Evolutionary conservation across 306 rosid genomes (phyloP).

Genomic region (Benincasa hispida): DNA sequence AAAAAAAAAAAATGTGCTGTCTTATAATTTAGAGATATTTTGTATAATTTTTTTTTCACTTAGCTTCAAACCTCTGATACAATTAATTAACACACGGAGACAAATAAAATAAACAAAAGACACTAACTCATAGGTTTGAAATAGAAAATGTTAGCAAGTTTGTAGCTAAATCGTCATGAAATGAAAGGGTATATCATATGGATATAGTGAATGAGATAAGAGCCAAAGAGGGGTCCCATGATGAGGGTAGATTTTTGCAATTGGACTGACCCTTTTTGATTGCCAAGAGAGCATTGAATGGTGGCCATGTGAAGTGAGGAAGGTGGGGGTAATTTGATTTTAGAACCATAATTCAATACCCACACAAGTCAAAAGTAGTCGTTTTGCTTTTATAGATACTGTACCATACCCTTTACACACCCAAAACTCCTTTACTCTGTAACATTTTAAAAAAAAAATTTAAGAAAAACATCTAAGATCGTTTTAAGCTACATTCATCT

Average conservation of each 20-base stretch:
- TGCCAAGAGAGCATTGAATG: conserved; percentile 2
- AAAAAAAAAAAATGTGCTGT: too few relatives aligned
- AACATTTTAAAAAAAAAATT: too few relatives aligned
- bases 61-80: too few relatives aligned
- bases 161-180: not conserved
- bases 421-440: too few relatives aligned
- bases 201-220: not conserved
- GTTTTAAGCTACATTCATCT: too few relatives aligned
- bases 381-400: not conserved
- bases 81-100: too few relatives aligned
- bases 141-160: too few relatives aligned
- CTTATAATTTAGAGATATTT: too few relatives aligned
- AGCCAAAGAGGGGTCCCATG: not conserved
- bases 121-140: too few relatives aligned
- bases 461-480: too few relatives aligned
- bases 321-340: not conserved
- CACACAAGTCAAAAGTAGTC: not conserved
- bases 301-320: not conserved
- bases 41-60: too few relatives aligned
- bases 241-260: not conserved
- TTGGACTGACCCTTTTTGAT: not conserved
- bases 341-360: not conserved
- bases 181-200: not conserved
- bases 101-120: too few relatives aligned
- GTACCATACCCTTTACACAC: not conserved